These are phyloP conservation scores for Dunaliella sp. DNA, from an alignment of 139 green algal genomes.

Conservation along the genomic window DNA sequence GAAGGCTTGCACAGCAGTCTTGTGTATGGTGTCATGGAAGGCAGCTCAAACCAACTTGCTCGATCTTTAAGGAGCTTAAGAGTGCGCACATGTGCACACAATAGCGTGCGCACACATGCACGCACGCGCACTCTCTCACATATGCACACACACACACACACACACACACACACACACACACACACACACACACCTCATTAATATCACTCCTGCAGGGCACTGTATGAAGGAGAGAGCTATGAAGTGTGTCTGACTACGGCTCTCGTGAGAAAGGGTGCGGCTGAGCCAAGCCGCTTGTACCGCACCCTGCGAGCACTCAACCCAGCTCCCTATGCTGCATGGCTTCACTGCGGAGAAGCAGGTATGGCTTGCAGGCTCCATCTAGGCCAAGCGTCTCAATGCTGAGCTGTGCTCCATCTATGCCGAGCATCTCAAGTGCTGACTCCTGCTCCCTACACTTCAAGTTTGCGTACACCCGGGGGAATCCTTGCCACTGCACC, in stretches of 20 bases:
- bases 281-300: constrained; percentile 69
- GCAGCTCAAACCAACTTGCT: too few species aligned
- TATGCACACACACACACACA: neutral
- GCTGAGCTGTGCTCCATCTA: too few species aligned
- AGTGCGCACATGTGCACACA: too few species aligned
- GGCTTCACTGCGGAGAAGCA: constrained; percentile 59
- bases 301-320: constrained; percentile 78
- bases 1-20: too few species aligned
- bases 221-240: constrained; percentile 90
- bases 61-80: too few species aligned
- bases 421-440: too few species aligned
- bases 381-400: too few species aligned
- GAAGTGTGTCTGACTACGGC: constrained; percentile 95
- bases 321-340: constrained; percentile 92
- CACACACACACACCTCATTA: neutral
- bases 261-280: constrained; percentile 26
- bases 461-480: too few species aligned
- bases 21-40: too few species aligned
- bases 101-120: neutral
- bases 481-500: too few species aligned
- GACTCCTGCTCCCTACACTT: too few species aligned
- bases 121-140: neutral
- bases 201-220: constrained; percentile 41
- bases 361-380: constrained; percentile 15
- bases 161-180: neutral